Conservation (phyloP, 805 yeast species). For the Metschnikowia similis region DNA sequence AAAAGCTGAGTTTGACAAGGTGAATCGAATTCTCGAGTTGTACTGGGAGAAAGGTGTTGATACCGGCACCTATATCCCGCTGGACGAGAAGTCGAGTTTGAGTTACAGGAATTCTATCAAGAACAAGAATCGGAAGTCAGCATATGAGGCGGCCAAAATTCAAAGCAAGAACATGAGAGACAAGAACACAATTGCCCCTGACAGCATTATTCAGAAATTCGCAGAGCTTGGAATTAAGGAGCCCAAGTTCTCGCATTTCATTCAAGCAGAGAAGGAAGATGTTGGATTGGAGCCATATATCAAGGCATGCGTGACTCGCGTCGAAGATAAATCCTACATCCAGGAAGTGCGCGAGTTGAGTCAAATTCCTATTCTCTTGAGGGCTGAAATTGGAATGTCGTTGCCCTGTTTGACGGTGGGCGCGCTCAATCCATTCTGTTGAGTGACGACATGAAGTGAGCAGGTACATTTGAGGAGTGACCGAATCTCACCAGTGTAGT, state of each 20-base stretch:
- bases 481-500: not conserved
- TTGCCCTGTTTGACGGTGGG: conserved; percentile 92
- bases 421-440: conserved; percentile 78
- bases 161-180: conserved; percentile 39
- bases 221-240: conserved; percentile 45
- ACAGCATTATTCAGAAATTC: conserved; percentile 46
- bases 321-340: conserved; percentile 56
- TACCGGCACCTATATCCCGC: conserved; percentile 85
- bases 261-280: conserved; percentile 12
- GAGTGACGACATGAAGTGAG: not conserved
- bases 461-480: not conserved
- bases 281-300: conserved; percentile 53
- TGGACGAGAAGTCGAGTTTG: conserved; percentile 77
- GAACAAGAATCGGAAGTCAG: conserved; percentile 69
- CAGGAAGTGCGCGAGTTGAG: conserved; percentile 79
- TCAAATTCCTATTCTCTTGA: conserved; percentile 76
- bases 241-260: conserved; percentile 34
- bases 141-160: conserved; percentile 64
- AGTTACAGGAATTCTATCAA: conserved; percentile 75
- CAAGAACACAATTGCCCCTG: conserved; percentile 28
- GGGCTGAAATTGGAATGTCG: conserved; percentile 94
- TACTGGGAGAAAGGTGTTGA: conserved; percentile 94
- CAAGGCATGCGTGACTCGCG: conserved; percentile 51
- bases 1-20: conserved; percentile 87
- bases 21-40: conserved; percentile 63